Percentiles rank a stretch among this genome's conserved stretches.
These are phyloP conservation scores for Leptographium radiaticola DNA, from an alignment of 2,329 filamentous ascomycete species.

Conservation along the genomic window DNA sequence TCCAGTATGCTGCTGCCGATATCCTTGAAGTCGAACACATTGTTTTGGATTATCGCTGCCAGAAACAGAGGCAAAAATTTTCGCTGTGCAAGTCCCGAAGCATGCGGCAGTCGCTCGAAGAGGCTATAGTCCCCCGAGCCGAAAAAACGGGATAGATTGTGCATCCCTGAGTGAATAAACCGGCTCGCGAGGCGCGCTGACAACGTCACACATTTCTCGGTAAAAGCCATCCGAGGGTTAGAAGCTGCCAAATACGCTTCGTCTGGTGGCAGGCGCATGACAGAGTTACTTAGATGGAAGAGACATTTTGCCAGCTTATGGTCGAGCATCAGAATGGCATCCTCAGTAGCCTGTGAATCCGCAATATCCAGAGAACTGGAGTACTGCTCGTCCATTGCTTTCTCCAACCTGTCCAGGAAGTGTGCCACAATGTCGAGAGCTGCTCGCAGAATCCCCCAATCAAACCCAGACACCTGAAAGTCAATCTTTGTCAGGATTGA, in stretches of 20 bases:
- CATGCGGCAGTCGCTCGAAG: constrained; percentile 29
- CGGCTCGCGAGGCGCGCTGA: constrained; percentile 32
- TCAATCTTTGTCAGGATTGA: constrained; percentile 37
- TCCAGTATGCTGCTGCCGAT: constrained; percentile 31
- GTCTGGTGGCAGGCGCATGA: constrained; percentile 5
- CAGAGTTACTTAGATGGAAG: constrained; percentile 27
- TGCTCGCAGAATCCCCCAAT: constrained; percentile 33
- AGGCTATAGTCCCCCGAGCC: constrained; percentile 33
- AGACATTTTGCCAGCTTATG: constrained; percentile 32
- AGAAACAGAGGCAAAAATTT: constrained; percentile 38
- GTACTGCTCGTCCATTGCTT: constrained; percentile 25
- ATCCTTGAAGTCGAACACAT: constrained; percentile 33
- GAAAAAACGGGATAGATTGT: constrained; percentile 33
- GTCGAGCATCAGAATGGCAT: constrained; percentile 36
- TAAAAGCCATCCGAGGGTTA: constrained; percentile 15
- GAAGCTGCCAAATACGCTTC: neutral
- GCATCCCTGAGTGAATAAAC: constrained; percentile 30
- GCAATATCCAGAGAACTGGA: constrained; percentile 18
- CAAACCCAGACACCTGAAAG: constrained; percentile 26
- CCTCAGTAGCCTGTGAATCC: constrained; percentile 28
- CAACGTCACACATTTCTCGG: constrained; percentile 31
- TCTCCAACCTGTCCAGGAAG: constrained; percentile 31
- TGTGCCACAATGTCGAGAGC: constrained; percentile 33
- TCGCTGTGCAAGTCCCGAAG: constrained; percentile 27
- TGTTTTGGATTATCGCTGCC: constrained; percentile 31